Evolutionary conservation across 2,329 filamentous ascomycete genomes (phyloP), one percentile per base, ranked within the genome.

Genomic region (Neophaeococcomyces mojaviensis): DNA sequence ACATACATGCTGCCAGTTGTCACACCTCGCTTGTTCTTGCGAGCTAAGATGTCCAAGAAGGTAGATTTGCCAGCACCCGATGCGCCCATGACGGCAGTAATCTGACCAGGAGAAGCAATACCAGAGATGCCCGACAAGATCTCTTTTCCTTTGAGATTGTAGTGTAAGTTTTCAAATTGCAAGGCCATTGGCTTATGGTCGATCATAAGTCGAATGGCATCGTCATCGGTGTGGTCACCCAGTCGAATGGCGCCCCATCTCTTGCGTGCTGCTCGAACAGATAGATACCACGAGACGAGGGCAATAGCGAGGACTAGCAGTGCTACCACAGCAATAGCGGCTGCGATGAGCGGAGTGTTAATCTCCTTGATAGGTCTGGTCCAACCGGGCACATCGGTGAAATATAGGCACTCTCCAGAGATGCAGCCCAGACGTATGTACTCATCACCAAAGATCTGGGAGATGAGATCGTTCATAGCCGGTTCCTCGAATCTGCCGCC

Each of bases 11-110:
- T 79, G 16, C 94, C 94, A 7, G 75, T 70, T 0, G 85, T 78
- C 2, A 73, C 65, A 32, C 92, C 94, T 28, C 88, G 82, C 68
- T 98, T 98, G 67, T 97, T 97, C 73, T 97, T 98, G 52, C 89
- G 82, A 7, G 92, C 92, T 38, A 98, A 72, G 49, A 98, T 95
- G 61, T 98, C 92, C 36, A 98, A 72, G 65, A 98, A 97, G 0
- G 88, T 95, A 0, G 92, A 98, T 69, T 98, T 98, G 49, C 92
- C 92, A 34, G 92, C 94, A 24, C 92, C 92, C 1, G 92, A 98
- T 6, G 92, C 90, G 47, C 92, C 92, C 90, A 98, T 98, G 58
- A 98, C 94, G 7, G 92, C 92, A 55, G 90, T 87, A 6, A 97
- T 79, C 63, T 98, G 88, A n/a, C 94, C 94, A 2, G 90, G 88